These are phyloP conservation scores for Brassica cretica DNA, from an alignment of 345 rosid genomes.

Conservation along the genomic window DNA sequence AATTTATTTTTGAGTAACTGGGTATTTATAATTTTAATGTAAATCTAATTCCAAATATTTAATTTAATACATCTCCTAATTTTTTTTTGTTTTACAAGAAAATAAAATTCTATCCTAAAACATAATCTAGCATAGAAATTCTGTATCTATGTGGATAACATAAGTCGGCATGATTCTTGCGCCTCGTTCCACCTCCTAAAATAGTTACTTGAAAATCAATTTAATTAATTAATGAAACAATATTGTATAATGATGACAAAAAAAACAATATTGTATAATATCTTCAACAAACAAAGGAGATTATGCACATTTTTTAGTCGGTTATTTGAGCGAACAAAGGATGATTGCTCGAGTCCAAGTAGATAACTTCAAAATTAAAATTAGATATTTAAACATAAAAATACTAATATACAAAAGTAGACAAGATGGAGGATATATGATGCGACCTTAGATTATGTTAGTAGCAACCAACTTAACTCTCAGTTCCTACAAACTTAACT, in stretches of 20 bases:
- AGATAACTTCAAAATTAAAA: neutral
- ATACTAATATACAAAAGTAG: neutral
- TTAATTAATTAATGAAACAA: neutral
- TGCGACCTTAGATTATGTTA: neutral
- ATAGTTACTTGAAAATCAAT: neutral
- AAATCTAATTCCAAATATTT: no score
- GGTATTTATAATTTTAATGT: no score
- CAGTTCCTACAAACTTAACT: conserved; percentile 4
- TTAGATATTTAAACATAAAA: neutral
- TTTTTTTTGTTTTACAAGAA: no score
- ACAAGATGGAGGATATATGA: neutral
- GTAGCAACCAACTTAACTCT: no score
- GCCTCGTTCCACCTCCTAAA: no score
- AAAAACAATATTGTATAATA: neutral
- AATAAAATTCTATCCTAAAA: no score
- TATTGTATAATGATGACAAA: neutral
- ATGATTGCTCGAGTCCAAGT: neutral
- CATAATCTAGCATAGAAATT: neutral
- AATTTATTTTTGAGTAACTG: no score
- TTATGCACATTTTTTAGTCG: neutral
- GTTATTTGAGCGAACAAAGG: neutral
- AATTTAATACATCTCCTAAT: no score
- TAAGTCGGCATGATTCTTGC: no score
- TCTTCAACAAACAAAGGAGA: conserved; percentile 7
- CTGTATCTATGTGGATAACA: neutral